Percentiles rank a stretch among this genome's conserved stretches.
phyloP scores from a whole-genome alignment of 306 rosid genomes.

The Mucuna pruriens region DNA sequence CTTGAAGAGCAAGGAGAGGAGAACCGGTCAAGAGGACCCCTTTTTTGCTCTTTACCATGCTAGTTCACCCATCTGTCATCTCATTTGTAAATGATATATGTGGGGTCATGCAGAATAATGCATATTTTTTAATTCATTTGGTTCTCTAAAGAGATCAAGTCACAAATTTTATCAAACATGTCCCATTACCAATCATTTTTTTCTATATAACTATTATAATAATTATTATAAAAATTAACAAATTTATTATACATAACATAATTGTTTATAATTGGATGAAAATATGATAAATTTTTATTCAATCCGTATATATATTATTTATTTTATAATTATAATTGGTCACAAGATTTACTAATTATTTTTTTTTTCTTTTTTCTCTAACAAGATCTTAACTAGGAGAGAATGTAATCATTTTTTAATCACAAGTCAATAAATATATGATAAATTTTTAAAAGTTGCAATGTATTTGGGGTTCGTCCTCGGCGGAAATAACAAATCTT shows the following conservation, averaged over 20 bases:
- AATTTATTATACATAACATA: too few relatives aligned
- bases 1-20: conserved; percentile 40
- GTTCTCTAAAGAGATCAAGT: background rate
- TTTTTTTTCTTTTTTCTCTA: background rate
- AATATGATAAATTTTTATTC: too few relatives aligned
- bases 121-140: background rate
- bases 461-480: background rate
- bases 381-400: background rate
- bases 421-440: background rate
- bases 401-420: background rate
- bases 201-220: too few relatives aligned
- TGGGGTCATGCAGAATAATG: background rate
- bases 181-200: too few relatives aligned
- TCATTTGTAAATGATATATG: background rate
- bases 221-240: too few relatives aligned
- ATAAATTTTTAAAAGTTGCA: background rate
- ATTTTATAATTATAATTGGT: background rate
- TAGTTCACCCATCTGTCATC: conserved; percentile 7
- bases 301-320: too few relatives aligned
- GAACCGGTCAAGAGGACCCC: conserved; percentile 53
- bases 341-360: background rate
- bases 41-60: conserved; percentile 40
- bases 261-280: too few relatives aligned
- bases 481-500: background rate
- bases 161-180: background rate